Conservation (phyloP, 306 rosid genomes). For the apple (Malus domestica) region ASM211411v1 NC_041793.1:42292001-42292500, state of each 20-base stretch:
- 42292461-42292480: slow-evolving; percentile 75
- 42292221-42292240: slow-evolving; percentile 76
- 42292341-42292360: slow-evolving; percentile 45
- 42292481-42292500: slow-evolving; percentile 53
- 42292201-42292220: slow-evolving; percentile 47
- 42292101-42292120: slow-evolving; percentile 51
- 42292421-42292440: slow-evolving; percentile 62
- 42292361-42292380: slow-evolving; percentile 52
- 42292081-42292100: slow-evolving; percentile 44
- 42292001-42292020: slow-evolving; percentile 85
- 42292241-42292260: slow-evolving; percentile 68
- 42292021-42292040: slow-evolving; percentile 65
- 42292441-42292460: slow-evolving; percentile 67
- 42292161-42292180: slow-evolving; percentile 63
- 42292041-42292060: slow-evolving; percentile 57
- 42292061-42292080: slow-evolving; percentile 59
- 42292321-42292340: slow-evolving; percentile 58
- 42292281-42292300: slow-evolving; percentile 63
- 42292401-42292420: slow-evolving; percentile 74
- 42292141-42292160: slow-evolving; percentile 39
- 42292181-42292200: slow-evolving; percentile 58
- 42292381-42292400: slow-evolving; percentile 46
- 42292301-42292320: slow-evolving; percentile 81
- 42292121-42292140: slow-evolving; percentile 59
- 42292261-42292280: slow-evolving; percentile 51